phyloP scores from a whole-genome alignment of 2,329 filamentous ascomycete species.

The Verticillium nonalfalfae region DNA sequence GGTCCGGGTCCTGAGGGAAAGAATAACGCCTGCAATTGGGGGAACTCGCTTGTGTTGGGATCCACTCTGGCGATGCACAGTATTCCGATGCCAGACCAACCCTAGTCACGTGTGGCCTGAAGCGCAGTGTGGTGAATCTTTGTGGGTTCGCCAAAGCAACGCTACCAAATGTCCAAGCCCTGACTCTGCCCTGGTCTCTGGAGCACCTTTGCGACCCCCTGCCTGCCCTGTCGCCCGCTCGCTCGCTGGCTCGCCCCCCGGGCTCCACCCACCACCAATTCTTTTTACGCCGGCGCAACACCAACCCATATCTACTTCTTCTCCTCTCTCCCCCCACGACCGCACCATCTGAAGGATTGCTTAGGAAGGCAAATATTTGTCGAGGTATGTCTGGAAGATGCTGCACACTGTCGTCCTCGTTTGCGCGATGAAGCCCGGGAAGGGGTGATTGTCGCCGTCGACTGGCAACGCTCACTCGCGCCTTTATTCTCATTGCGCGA shows the following conservation, averaged over 20 bases:
- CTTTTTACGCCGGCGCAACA: background rate
- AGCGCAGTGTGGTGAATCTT: background rate
- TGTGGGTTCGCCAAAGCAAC: background rate
- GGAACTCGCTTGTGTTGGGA: background rate
- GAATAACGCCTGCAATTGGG: background rate
- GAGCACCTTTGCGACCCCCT: background rate
- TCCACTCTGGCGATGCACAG: background rate
- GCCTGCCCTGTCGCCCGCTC: background rate
- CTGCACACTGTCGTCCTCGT: conserved; percentile 17
- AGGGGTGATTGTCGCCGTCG: background rate
- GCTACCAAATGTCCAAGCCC: background rate
- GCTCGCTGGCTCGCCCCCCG: background rate
- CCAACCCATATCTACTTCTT: background rate
- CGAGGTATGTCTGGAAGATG: conserved; percentile 56
- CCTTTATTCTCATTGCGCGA: background rate
- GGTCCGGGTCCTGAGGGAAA: background rate
- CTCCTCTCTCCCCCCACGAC: conserved; percentile 5
- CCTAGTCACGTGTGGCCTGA: conserved; percentile 2
- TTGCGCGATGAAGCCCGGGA: background rate
- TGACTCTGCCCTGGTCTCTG: background rate
- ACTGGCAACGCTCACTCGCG: background rate
- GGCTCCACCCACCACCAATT: conserved; percentile 14
- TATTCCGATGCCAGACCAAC: background rate
- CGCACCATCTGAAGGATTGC: conserved; percentile 51
- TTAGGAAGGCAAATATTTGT: conserved; percentile 59